A percentile compares a stretch with the other conserved stretches of the same genome.
Evolutionary conservation across 208 protist species (phyloP).

Genomic region (Leishmania major): DNA sequence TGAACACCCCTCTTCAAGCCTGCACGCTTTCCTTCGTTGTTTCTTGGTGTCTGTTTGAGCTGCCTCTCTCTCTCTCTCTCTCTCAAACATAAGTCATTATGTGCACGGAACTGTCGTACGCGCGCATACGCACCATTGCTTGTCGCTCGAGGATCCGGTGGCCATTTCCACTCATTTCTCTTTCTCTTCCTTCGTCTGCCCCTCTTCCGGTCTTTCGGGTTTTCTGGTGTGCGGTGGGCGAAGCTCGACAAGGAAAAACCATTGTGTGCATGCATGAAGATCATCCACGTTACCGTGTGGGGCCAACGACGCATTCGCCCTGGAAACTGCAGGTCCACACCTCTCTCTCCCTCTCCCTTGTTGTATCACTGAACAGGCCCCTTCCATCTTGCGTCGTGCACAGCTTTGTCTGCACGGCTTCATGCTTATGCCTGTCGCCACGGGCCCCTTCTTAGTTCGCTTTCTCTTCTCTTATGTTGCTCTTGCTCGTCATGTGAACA

Average conservation of each 20-base stretch:
- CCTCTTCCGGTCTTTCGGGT: not conserved
- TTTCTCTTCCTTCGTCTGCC: constrained; percentile 4
- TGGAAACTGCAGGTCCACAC: not conserved
- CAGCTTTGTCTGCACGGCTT: not conserved
- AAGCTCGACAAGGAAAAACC: not conserved
- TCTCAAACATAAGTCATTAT: not conserved
- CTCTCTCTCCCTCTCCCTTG: not conserved
- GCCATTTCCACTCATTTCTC: not conserved
- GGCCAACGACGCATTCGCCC: not conserved
- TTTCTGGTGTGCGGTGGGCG: not conserved
- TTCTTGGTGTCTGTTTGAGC: not conserved
- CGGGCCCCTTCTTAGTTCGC: not conserved
- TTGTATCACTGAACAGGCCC: not conserved
- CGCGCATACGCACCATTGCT: not conserved
- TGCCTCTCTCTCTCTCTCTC: not conserved
- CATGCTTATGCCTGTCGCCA: not conserved
- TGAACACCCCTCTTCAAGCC: not conserved
- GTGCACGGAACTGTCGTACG: not conserved
- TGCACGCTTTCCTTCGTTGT: not conserved
- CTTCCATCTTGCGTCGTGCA: not conserved
- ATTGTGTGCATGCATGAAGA: not conserved
- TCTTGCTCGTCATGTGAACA: not conserved
- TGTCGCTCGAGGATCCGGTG: not conserved
- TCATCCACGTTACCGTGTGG: not conserved
- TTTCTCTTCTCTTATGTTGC: not conserved